These are phyloP conservation scores for Hygrophila difformis DNA, from an alignment of 257 asterid genomes.

Conservation along the genomic window DNA sequence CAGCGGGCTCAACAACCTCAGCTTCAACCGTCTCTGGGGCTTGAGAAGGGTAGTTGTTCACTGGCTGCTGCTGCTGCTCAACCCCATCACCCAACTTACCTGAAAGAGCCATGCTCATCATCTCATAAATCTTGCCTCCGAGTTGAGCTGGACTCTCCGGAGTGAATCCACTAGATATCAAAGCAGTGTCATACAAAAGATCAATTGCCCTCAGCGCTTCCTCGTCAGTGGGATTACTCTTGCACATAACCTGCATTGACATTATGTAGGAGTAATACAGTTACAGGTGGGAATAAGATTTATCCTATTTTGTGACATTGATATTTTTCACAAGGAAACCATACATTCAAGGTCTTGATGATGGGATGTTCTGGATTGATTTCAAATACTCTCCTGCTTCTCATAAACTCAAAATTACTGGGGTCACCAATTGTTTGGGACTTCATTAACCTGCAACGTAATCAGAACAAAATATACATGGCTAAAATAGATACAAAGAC, in stretches of 20 bases:
- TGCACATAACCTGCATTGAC: conserved; percentile 65
- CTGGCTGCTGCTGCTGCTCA: conserved; percentile 31
- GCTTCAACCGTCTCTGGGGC: conserved; percentile 57
- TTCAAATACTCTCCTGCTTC: conserved; percentile 87
- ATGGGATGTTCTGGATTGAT: conserved; percentile 89
- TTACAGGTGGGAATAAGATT: background rate
- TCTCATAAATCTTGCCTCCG: conserved; percentile 91
- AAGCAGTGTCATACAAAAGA: conserved; percentile 82
- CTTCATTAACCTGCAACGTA: conserved; percentile 78
- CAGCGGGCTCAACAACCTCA: conserved; percentile 67
- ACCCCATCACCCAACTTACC: conserved; percentile 52
- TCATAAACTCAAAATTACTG: conserved; percentile 75
- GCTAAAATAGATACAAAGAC: no score
- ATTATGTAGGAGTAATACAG: conserved; percentile 3
- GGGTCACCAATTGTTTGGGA: conserved; percentile 74
- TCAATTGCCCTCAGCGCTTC: conserved; percentile 94
- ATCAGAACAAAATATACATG: conserved; percentile 1
- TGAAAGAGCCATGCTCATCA: conserved; percentile 87
- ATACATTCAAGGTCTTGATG: conserved; percentile 71
- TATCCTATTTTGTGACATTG: no score
- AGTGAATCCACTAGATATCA: conserved; percentile 90
- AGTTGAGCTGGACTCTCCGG: conserved; percentile 95
- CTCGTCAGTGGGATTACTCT: conserved; percentile 63
- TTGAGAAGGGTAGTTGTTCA: conserved; percentile 10
- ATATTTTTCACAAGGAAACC: conserved; percentile 2